Percentiles rank a stretch among this genome's conserved stretches.
Evolutionary conservation across 805 yeast genomes (phyloP).

Genomic region (Zygoascus bituminiphila): DNA sequence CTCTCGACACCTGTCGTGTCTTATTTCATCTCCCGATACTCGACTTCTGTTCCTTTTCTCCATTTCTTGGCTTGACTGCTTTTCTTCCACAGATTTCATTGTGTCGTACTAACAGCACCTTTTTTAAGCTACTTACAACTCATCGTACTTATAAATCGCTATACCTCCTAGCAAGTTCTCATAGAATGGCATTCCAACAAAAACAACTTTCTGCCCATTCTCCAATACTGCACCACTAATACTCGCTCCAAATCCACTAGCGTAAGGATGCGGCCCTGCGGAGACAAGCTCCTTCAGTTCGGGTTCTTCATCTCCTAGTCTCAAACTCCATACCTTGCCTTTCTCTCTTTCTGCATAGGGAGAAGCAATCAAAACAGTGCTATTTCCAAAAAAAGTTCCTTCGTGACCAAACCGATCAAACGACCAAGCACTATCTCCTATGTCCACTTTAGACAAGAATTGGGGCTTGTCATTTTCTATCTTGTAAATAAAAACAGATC

Average conservation of each 20-base stretch:
- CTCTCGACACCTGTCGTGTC: no score
- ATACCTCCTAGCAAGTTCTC: slow-evolving; percentile 13
- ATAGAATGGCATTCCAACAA: slow-evolving; percentile 25
- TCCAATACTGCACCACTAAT: slow-evolving; percentile 22
- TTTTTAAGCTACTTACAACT: not conserved
- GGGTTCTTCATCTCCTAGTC: slow-evolving; percentile 22
- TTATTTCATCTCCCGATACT: not conserved
- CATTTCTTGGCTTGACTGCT: no score
- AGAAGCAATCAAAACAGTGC: slow-evolving; percentile 33
- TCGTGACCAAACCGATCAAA: slow-evolving; percentile 31
- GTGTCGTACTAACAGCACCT: no score
- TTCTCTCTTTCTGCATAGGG: slow-evolving; percentile 34
- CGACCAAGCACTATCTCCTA: slow-evolving; percentile 13
- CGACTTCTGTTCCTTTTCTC: no score
- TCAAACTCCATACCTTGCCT: slow-evolving; percentile 42
- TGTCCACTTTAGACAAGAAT: slow-evolving; percentile 7
- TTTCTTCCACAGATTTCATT: no score
- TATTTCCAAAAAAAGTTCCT: slow-evolving; percentile 20
- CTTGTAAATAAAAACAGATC: slow-evolving; percentile 34
- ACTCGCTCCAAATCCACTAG: slow-evolving; percentile 38
- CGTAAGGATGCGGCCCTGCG: slow-evolving; percentile 23
- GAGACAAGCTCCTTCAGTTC: slow-evolving; percentile 14
- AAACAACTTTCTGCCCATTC: slow-evolving; percentile 7
- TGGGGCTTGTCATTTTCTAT: slow-evolving; percentile 17
- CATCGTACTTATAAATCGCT: slow-evolving; percentile 10